These are phyloP conservation scores for Citrus inodora DNA, from an alignment of 345 rosid species.

Conservation along the genomic window DNA sequence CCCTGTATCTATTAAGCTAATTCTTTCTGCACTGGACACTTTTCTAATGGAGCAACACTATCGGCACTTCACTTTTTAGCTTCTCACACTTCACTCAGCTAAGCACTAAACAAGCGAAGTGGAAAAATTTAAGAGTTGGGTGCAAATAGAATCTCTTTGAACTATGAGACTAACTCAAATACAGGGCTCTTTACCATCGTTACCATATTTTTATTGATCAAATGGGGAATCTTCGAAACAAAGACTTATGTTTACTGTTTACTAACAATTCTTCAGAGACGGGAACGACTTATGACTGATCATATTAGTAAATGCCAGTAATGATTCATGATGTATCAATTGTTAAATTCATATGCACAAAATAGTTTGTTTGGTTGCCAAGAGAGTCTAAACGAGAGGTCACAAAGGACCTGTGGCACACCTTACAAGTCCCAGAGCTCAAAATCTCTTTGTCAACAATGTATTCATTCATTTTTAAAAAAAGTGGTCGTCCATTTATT, in stretches of 20 bases:
- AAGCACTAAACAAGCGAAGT: neutral
- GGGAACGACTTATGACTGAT: neutral
- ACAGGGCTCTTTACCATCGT: neutral
- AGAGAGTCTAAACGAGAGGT: neutral
- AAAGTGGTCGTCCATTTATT: neutral
- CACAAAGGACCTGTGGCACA: neutral
- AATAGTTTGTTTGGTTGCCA: neutral
- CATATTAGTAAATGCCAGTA: neutral
- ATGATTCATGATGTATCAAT: neutral
- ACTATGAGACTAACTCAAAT: neutral
- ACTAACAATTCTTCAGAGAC: neutral
- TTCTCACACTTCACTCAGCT: neutral
- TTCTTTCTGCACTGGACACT: neutral
- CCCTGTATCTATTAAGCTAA: neutral
- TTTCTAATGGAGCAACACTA: neutral
- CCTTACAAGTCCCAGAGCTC: neutral
- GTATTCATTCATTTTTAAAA: neutral
- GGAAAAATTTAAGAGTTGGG: neutral
- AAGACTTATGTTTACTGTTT: neutral
- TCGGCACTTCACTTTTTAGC: neutral
- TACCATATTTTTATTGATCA: neutral
- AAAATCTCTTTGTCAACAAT: neutral
- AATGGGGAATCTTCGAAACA: neutral
- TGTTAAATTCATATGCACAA: neutral
- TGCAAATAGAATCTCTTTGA: neutral